Evolutionary conservation across 1,284 basidiomycete species (phyloP).

Genomic region (Calocybe gambosa): DNA sequence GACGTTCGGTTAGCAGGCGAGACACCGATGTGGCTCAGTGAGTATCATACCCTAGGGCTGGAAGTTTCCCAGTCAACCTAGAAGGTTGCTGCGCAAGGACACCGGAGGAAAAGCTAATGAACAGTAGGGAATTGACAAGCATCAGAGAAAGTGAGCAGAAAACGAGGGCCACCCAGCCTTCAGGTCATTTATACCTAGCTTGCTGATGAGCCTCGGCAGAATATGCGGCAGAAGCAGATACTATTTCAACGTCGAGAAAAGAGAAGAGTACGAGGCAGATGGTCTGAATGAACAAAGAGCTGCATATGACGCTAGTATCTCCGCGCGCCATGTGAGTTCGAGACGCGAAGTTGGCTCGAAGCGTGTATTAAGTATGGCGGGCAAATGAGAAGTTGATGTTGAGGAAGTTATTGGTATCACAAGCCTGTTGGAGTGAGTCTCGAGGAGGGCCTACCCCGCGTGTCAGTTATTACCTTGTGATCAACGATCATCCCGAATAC

Average conservation of each 20-base stretch:
- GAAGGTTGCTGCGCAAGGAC: conserved; percentile 23
- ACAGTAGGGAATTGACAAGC: conserved; percentile 7
- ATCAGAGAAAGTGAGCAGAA: neutral
- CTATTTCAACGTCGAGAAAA: neutral
- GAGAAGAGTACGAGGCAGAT: neutral
- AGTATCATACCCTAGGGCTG: conserved; percentile 26
- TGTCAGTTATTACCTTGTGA: neutral
- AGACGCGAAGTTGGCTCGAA: neutral
- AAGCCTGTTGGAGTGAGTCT: neutral
- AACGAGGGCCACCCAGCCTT: neutral
- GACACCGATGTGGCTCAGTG: neutral
- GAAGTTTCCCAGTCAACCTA: conserved; percentile 25
- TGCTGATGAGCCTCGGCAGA: neutral
- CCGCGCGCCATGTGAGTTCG: neutral
- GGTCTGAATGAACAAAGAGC: neutral
- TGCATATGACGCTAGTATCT: neutral
- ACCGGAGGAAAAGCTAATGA: conserved; percentile 5
- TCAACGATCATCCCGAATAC: neutral
- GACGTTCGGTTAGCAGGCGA: neutral
- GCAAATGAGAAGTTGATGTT: too few relatives aligned
- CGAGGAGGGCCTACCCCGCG: too few relatives aligned
- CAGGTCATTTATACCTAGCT: neutral
- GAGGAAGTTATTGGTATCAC: neutral
- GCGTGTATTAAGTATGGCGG: too few relatives aligned
- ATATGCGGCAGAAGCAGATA: neutral